Conservation (phyloP, 2,329 filamentous ascomycete species). For the Zasmidium cellare region DNA sequence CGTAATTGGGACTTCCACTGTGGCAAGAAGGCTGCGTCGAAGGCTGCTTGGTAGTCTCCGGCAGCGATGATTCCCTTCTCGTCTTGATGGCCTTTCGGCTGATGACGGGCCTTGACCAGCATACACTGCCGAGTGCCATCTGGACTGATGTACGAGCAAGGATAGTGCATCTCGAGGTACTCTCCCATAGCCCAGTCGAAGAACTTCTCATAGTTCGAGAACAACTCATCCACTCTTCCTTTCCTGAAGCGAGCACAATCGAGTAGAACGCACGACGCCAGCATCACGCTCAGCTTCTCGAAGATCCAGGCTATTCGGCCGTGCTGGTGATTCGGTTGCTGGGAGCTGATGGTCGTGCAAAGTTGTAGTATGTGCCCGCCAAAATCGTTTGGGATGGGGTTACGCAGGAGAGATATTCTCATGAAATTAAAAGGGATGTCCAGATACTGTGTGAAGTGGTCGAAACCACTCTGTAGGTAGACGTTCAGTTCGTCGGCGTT, state of each 20-base stretch:
- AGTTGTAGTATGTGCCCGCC: constrained; percentile 53
- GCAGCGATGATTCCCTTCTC: constrained; percentile 45
- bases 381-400: constrained; percentile 49
- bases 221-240: constrained; percentile 39
- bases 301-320: constrained; percentile 41
- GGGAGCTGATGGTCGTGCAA: constrained; percentile 43
- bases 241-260: constrained; percentile 44
- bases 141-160: constrained; percentile 43
- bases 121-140: constrained; percentile 34
- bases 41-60: constrained; percentile 43
- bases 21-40: constrained; percentile 34
- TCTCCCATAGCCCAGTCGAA: constrained; percentile 45
- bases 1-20: constrained; percentile 31
- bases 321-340: constrained; percentile 33
- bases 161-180: constrained; percentile 49
- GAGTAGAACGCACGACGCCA: constrained; percentile 54
- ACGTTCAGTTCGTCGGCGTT: constrained; percentile 48
- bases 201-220: constrained; percentile 45
- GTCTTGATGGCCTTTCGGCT: constrained; percentile 44
- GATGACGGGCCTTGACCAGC: constrained; percentile 35
- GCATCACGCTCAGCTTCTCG: constrained; percentile 47
- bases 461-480: constrained; percentile 52
- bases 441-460: constrained; percentile 50
- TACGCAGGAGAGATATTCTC: constrained; percentile 45
- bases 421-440: constrained; percentile 55